A percentile compares a stretch with the other conserved stretches of the same genome.
Conservation (phyloP, 2,329 filamentous ascomycete species). For the Colletotrichum orbiculare region DNA sequence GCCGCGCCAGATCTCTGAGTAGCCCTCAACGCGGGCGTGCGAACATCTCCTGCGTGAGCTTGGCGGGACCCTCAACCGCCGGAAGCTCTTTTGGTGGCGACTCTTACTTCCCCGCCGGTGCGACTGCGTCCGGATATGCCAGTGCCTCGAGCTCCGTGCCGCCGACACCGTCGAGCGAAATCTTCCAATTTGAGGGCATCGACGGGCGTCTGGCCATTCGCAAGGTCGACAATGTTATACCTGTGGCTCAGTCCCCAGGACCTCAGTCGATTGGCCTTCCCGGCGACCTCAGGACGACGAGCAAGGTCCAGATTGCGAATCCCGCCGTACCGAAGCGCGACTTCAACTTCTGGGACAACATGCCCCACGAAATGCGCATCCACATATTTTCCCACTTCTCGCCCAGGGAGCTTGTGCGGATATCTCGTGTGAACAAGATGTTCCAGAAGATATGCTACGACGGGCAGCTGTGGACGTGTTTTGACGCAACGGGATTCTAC, state of each 20-base stretch:
- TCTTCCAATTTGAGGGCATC: constrained; percentile 52
- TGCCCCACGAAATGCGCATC: constrained; percentile 86
- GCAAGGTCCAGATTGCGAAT: constrained; percentile 27
- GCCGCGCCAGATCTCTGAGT: constrained; percentile 73
- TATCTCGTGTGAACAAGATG: constrained; percentile 79
- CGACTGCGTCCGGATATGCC: constrained; percentile 43
- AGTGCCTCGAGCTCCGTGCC: constrained; percentile 52
- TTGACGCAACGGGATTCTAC: constrained; percentile 91
- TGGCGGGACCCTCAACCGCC: constrained; percentile 53
- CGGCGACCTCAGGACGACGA: constrained; percentile 57
- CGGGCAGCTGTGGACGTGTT: constrained; percentile 88
- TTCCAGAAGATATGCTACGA: constrained; percentile 92
- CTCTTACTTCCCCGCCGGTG: constrained; percentile 40
- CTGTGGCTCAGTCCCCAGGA: constrained; percentile 48
- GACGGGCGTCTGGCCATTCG: constrained; percentile 63
- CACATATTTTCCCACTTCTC: constrained; percentile 80
- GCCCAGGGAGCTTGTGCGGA: constrained; percentile 83
- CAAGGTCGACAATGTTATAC: constrained; percentile 64
- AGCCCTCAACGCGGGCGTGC: constrained; percentile 72
- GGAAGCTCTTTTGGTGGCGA: constrained; percentile 45
- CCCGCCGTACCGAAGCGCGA: constrained; percentile 34
- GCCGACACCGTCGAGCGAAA: constrained; percentile 53
- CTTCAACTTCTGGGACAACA: constrained; percentile 79
- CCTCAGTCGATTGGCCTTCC: constrained; percentile 69
- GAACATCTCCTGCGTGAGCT: constrained; percentile 66